Evolutionary conservation across 495 filamentous ascomycete species (phyloP), one percentile per base, ranked within the genome.

Genomic region (Aspergillus homomorphus): DNA sequence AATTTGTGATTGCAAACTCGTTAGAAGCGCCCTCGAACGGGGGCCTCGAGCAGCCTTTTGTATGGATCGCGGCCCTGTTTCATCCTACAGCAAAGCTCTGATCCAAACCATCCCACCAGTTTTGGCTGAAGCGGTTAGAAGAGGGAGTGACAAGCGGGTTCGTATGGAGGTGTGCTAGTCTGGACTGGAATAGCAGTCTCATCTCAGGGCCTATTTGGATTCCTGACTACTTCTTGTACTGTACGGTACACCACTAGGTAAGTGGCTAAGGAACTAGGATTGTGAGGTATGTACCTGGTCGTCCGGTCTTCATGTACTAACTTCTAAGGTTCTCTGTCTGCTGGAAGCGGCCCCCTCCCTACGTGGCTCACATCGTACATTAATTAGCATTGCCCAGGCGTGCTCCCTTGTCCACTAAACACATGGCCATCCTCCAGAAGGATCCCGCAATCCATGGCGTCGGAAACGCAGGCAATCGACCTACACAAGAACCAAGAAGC

Each of bases 21-120:
- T 30, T 30, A 23, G 15, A 51, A 28, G 26, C 46, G 46, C 46
- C 24, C 48, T 18, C 23, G 24, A 51, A 30, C 48, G 16, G 48
- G 24, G 33, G 33, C 33, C 23, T 30, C 48, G 24, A 28, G 48
- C 48, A 30, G 48, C 48, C 30, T 38, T 51, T 51, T 51, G 48
- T 51, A 51, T 51, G 48, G 48, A 30, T n/a, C n/a, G n/a, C 22
- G 28, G 1, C 12, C n/a, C 4, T 1, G 20, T 23, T 12, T 23
- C 20, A 22, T 15, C 10, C 45, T 23, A 5, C 23, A 28, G 48
- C 48, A 23, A 50, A 50, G 48, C 46, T 50, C 46, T 26, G 46
- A 23, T 26, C 43, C 21, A 23, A 24, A 14, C 26, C 21, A 50
- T 50, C 26, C 26, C 26, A 28, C 9, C 26, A 28, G 26, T 3